Evolutionary conservation across 441 rosid genomes (phyloP).

Genomic region (Eruca vesicaria): DNA sequence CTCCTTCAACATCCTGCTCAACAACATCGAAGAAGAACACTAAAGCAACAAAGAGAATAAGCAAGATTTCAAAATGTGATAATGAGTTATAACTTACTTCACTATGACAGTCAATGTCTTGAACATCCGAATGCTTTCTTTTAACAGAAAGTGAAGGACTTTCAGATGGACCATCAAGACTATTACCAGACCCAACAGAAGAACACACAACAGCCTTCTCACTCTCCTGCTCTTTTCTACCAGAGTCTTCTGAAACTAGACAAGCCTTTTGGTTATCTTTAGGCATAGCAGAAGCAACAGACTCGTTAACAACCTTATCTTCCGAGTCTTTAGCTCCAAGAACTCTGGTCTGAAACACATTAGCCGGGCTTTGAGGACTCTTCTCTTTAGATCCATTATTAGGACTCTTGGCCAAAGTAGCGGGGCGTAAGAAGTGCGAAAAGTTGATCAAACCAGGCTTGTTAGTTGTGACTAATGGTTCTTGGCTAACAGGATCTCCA

Average conservation of each 20-base stretch:
- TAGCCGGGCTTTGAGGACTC: slow-evolving; percentile 38
- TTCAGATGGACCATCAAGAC: slow-evolving; percentile 44
- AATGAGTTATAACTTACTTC: slow-evolving; percentile 49
- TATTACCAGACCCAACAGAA: slow-evolving; percentile 73
- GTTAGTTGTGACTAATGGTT: slow-evolving; percentile 32
- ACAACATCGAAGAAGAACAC: not conserved
- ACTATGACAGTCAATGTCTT: slow-evolving; percentile 62
- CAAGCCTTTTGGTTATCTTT: slow-evolving; percentile 42
- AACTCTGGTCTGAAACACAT: slow-evolving; percentile 36
- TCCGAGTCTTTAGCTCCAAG: slow-evolving; percentile 41
- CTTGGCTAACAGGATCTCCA: slow-evolving; percentile 39
- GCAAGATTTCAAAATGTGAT: not conserved
- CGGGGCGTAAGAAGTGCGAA: slow-evolving; percentile 74
- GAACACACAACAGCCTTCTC: slow-evolving; percentile 64
- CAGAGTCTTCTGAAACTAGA: slow-evolving; percentile 36
- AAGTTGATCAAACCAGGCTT: slow-evolving; percentile 55
- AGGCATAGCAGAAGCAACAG: slow-evolving; percentile 19
- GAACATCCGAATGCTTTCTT: slow-evolving; percentile 52
- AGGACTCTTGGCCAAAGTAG: slow-evolving; percentile 45
- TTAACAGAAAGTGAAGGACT: slow-evolving; percentile 53
- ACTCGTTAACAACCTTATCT: slow-evolving; percentile 36
- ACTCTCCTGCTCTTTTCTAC: slow-evolving; percentile 42
- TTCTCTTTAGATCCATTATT: slow-evolving; percentile 39
- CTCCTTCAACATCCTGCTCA: slow-evolving; percentile 74
- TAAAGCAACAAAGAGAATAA: not conserved